A percentile compares a stretch with the other conserved stretches of the same genome.
Evolutionary conservation across 1,284 basidiomycete genomes (phyloP).

Genomic region (Schizophyllum commune): DNA sequence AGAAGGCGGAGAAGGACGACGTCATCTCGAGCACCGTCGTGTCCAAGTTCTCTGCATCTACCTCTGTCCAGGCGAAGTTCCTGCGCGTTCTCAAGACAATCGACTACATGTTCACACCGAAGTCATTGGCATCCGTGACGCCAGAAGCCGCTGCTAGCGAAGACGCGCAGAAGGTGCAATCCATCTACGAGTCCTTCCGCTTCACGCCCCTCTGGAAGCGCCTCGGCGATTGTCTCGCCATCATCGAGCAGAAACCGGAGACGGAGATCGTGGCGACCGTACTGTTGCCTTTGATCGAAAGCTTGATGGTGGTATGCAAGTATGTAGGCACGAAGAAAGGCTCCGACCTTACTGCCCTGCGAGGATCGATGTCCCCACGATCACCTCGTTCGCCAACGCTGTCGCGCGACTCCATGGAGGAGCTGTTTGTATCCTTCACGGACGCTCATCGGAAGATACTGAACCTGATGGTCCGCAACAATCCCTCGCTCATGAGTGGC

Average conservation of each 20-base stretch:
- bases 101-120: slow-evolving; percentile 88
- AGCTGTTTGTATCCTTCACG: slow-evolving; percentile 91
- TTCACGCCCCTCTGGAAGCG: slow-evolving; percentile 83
- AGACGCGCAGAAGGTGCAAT: slow-evolving; percentile 75
- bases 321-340: slow-evolving; percentile 70
- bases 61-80: slow-evolving; percentile 89
- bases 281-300: slow-evolving; percentile 86
- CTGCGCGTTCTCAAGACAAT: slow-evolving; percentile 91
- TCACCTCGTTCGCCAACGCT: slow-evolving; percentile 64
- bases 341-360: slow-evolving; percentile 30
- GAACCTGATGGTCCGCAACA: slow-evolving; percentile 97
- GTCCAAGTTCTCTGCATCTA: slow-evolving; percentile 85
- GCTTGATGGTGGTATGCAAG: slow-evolving; percentile 98
- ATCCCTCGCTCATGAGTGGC: slow-evolving; percentile 96
- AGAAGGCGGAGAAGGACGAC: slow-evolving; percentile 30
- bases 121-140: slow-evolving; percentile 32
- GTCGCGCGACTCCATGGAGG: slow-evolving; percentile 69
- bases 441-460: slow-evolving; percentile 92
- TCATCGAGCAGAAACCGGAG: slow-evolving; percentile 74
- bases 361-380: background rate
- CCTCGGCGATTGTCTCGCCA: slow-evolving; percentile 77
- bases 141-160: slow-evolving; percentile 29
- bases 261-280: slow-evolving; percentile 87
- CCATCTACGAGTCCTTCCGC: slow-evolving; percentile 83
- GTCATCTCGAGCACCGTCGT: slow-evolving; percentile 62